A percentile compares a stretch with the other conserved stretches of the same genome.
These are phyloP conservation scores for Gaertneriomyces semiglobifer DNA, from an alignment of 192 early-diverging fungal genomes.

Conservation along the genomic window DNA sequence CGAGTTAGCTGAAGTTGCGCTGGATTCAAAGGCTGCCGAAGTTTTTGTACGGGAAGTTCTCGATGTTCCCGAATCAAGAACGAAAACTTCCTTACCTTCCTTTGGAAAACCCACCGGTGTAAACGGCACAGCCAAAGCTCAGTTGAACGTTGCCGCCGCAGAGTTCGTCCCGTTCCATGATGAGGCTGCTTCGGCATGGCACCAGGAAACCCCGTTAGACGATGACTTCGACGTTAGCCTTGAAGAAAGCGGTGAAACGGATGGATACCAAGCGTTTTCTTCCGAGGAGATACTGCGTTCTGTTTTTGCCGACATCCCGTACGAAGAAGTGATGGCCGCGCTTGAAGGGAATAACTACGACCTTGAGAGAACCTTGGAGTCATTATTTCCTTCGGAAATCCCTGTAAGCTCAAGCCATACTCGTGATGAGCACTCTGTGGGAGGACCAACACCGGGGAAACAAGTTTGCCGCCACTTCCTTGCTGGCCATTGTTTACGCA, in stretches of 20 bases:
- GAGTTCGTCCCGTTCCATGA: conserved; percentile 6
- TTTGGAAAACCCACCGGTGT: no score
- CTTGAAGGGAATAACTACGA: conserved; percentile 29
- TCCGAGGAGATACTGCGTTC: conserved; percentile 34
- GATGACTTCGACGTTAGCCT: not conserved
- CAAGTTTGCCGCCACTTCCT: conserved; percentile 54
- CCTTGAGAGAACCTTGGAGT: conserved; percentile 30
- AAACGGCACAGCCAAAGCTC: not conserved
- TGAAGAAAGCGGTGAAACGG: conserved; percentile 15
- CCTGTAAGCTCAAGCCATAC: not conserved
- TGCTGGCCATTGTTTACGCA: conserved; percentile 41
- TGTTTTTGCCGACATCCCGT: conserved; percentile 32
- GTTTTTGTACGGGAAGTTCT: conserved; percentile 9
- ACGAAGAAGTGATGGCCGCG: conserved; percentile 18
- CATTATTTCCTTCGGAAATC: conserved; percentile 9
- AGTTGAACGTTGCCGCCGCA: conserved; percentile 4
- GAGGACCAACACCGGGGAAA: conserved; percentile 5
- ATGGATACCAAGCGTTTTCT: conserved; percentile 29
- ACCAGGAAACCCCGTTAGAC: conserved; percentile 1
- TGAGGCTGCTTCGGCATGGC: not conserved
- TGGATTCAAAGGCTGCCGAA: conserved; percentile 3
- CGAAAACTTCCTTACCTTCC: no score
- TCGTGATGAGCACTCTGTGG: no score
- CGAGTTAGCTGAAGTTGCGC: not conserved
- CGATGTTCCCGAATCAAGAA: not conserved